Conservation (phyloP, 257 asterid species). For the Solanum arcanum region DNA sequence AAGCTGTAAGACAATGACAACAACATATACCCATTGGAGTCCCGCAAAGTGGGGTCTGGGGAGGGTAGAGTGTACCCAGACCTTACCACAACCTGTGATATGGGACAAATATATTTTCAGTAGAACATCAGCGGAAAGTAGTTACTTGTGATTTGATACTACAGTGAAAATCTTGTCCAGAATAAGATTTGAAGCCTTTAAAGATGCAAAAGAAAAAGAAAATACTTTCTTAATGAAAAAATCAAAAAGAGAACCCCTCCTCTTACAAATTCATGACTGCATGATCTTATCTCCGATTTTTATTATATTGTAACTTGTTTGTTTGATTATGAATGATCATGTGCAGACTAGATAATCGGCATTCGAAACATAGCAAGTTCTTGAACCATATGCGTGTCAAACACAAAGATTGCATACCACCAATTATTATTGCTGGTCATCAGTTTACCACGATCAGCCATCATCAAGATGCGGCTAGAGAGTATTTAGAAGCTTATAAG, state of each 20-base stretch:
- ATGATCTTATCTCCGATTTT: neutral
- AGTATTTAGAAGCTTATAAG: slow-evolving; percentile 67
- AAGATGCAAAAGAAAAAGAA: neutral
- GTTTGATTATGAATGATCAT: neutral
- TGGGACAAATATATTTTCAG: neutral
- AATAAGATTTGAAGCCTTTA: neutral
- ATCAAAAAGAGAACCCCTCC: neutral
- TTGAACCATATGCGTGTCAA: slow-evolving; percentile 44
- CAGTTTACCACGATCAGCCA: slow-evolving; percentile 68
- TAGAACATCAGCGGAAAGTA: neutral
- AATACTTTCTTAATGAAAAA: neutral
- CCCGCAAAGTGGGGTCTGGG: neutral
- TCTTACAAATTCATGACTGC: neutral
- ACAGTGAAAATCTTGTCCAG: neutral
- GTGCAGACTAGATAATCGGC: slow-evolving; percentile 30
- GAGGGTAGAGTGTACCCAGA: neutral
- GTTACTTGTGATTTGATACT: neutral
- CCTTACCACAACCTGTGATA: neutral
- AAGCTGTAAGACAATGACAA: neutral
- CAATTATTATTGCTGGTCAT: slow-evolving; percentile 62
- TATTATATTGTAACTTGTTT: neutral
- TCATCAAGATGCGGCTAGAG: slow-evolving; percentile 76
- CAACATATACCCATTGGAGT: neutral
- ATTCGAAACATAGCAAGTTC: slow-evolving; percentile 50
- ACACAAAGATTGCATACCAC: slow-evolving; percentile 61